A percentile compares a stretch with the other conserved stretches of the same genome.
phyloP scores from a whole-genome alignment of 257 asterid genomes.

The Ajuga chamaepitys region DNA sequence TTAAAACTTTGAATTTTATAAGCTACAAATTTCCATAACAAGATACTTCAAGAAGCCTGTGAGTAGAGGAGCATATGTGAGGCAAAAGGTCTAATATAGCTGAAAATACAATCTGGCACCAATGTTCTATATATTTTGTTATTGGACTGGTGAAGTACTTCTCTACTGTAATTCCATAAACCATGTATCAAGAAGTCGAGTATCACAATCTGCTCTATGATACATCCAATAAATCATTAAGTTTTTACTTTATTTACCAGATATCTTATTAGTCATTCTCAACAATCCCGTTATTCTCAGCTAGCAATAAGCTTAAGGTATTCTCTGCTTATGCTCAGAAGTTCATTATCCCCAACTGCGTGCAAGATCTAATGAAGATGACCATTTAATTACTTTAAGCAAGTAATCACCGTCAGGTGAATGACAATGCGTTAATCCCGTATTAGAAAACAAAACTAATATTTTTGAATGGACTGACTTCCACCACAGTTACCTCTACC shows the following conservation, averaged over 20 bases:
- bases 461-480: neutral
- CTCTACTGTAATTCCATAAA: neutral
- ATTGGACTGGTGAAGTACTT: neutral
- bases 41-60: neutral
- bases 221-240: neutral
- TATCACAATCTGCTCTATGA: neutral
- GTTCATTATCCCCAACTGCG: neutral
- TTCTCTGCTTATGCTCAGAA: neutral
- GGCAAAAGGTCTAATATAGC: neutral
- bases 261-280: neutral
- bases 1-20: neutral
- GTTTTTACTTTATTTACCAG: neutral
- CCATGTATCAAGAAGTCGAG: neutral
- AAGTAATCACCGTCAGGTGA: too few relatives aligned
- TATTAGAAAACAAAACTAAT: neutral
- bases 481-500: too few relatives aligned
- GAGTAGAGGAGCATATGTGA: neutral
- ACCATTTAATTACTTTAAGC: too few relatives aligned
- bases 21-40: neutral
- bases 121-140: neutral
- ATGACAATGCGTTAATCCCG: too few relatives aligned
- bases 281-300: neutral
- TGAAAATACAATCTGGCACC: neutral
- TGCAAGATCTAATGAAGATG: neutral
- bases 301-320: neutral